These are phyloP conservation scores for Letharia lupina DNA, from an alignment of 495 filamentous ascomycete species.

Conservation along the genomic window DNA sequence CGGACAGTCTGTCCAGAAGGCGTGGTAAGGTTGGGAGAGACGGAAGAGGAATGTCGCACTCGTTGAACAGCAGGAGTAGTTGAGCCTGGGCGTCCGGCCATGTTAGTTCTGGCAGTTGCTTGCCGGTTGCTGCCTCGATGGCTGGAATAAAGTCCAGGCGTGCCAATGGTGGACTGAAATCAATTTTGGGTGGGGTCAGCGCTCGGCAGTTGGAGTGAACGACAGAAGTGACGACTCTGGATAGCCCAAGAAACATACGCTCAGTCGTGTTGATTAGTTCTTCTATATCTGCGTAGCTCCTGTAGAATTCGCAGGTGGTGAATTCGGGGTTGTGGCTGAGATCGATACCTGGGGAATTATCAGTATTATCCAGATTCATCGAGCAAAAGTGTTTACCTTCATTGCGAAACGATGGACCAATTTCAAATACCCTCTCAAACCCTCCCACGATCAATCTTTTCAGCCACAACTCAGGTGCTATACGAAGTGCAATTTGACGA, in stretches of 20 bases:
- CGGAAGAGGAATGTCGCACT: slow-evolving; percentile 45
- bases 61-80: slow-evolving; percentile 49
- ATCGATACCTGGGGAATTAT: slow-evolving; percentile 52
- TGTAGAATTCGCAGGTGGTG: slow-evolving; percentile 94
- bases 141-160: slow-evolving; percentile 74
- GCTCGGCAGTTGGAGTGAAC: slow-evolving; percentile 40
- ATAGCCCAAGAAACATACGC: slow-evolving; percentile 51
- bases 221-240: slow-evolving; percentile 41
- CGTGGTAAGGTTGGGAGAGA: slow-evolving; percentile 58
- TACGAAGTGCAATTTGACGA: slow-evolving; percentile 61
- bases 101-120: slow-evolving; percentile 60
- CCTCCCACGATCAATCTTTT: slow-evolving; percentile 88
- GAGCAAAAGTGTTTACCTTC: slow-evolving; percentile 50
- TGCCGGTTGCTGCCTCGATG: slow-evolving; percentile 56
- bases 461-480: slow-evolving; percentile 92
- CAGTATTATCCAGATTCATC: slow-evolving; percentile 3
- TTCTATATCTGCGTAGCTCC: slow-evolving; percentile 68
- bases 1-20: slow-evolving; percentile 76
- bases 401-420: slow-evolving; percentile 89
- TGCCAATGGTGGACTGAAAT: slow-evolving; percentile 54
- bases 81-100: slow-evolving; percentile 45
- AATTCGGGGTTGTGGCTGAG: slow-evolving; percentile 95
- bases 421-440: slow-evolving; percentile 85
- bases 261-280: slow-evolving; percentile 72
- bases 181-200: slow-evolving; percentile 43